Conservation (phyloP, 768 basidiomycete species). For the Ramaria sp. region DNA sequence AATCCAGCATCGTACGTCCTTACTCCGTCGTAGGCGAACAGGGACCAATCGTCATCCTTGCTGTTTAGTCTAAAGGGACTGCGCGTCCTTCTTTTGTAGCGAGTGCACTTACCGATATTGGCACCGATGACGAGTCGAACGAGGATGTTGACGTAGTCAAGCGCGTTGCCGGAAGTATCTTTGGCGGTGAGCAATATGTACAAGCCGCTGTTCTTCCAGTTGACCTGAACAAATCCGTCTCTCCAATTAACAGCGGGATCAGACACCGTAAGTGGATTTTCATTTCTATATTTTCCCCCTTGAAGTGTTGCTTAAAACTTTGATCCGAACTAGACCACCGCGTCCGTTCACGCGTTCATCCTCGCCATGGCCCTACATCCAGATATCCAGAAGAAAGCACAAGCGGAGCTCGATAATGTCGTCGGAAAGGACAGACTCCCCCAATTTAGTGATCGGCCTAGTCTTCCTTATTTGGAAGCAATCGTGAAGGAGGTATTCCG, state of each 20-base stretch:
- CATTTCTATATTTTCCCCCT: too few relatives aligned
- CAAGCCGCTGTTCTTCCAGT: neutral
- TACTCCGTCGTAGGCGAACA: too few relatives aligned
- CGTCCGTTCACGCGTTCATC: constrained; percentile 8
- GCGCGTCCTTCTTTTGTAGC: neutral
- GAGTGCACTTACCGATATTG: neutral
- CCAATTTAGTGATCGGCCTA: neutral
- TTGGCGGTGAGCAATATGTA: constrained; percentile 28
- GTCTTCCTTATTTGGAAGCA: constrained; percentile 1
- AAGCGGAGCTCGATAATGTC: constrained; percentile 8
- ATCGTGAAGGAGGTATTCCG: constrained; percentile 4
- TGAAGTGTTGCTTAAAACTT: neutral
- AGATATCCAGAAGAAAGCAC: constrained; percentile 9
- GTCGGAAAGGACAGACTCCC: neutral
- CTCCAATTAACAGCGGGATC: constrained; percentile 24
- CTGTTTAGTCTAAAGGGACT: too few relatives aligned
- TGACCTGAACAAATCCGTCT: neutral
- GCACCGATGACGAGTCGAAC: constrained; percentile 13
- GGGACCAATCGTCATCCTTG: too few relatives aligned
- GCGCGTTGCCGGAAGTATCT: constrained; percentile 36
- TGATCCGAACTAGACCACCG: neutral
- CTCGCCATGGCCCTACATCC: constrained; percentile 10
- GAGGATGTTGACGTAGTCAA: constrained; percentile 21
- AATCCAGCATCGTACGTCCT: too few relatives aligned
- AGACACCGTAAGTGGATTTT: constrained; percentile 17